Conservation (phyloP, 208 protist genomes). For the Leptomonas seymouri region DNA sequence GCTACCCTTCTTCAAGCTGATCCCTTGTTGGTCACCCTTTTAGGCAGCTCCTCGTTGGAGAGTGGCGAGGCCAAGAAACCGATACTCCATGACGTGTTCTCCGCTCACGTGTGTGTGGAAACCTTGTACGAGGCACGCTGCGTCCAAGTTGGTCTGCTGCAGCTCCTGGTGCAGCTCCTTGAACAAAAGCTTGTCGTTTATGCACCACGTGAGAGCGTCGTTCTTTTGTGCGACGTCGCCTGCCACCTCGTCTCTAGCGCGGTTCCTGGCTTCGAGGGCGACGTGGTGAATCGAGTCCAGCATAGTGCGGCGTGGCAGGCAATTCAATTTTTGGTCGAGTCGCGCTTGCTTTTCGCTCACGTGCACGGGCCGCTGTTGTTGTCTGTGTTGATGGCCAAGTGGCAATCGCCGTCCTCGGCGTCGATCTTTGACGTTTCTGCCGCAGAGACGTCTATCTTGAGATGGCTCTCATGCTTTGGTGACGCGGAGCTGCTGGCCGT, state of each 20-base stretch:
- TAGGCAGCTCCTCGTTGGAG: neutral
- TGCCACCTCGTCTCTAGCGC: slow-evolving; percentile 31
- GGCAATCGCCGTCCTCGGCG: neutral
- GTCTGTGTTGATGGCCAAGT: slow-evolving; percentile 15
- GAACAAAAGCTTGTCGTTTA: slow-evolving; percentile 10
- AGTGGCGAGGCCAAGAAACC: neutral
- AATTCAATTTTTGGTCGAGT: slow-evolving; percentile 7
- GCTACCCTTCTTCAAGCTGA: slow-evolving; percentile 1
- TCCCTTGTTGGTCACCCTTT: neutral
- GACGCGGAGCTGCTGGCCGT: slow-evolving; percentile 9
- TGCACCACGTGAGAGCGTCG: slow-evolving; percentile 7
- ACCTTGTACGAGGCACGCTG: slow-evolving; percentile 34
- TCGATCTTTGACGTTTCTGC: slow-evolving; percentile 16
- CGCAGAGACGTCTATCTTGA: slow-evolving; percentile 18
- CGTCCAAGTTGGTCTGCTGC: slow-evolving; percentile 26
- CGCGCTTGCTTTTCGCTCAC: slow-evolving; percentile 21
- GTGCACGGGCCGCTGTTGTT: slow-evolving; percentile 28
- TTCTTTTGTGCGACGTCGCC: slow-evolving; percentile 25
- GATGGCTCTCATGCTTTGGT: slow-evolving; percentile 4
- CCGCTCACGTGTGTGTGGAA: slow-evolving; percentile 24
- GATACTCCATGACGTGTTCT: slow-evolving; percentile 14
- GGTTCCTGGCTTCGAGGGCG: slow-evolving; percentile 22
- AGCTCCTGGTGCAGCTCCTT: slow-evolving; percentile 20
- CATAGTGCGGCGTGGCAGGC: slow-evolving; percentile 28
- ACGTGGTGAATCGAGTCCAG: slow-evolving; percentile 24